phyloP scores from a whole-genome alignment of 2,329 filamentous ascomycete species.

The Fusarium heterosporum region DNA sequence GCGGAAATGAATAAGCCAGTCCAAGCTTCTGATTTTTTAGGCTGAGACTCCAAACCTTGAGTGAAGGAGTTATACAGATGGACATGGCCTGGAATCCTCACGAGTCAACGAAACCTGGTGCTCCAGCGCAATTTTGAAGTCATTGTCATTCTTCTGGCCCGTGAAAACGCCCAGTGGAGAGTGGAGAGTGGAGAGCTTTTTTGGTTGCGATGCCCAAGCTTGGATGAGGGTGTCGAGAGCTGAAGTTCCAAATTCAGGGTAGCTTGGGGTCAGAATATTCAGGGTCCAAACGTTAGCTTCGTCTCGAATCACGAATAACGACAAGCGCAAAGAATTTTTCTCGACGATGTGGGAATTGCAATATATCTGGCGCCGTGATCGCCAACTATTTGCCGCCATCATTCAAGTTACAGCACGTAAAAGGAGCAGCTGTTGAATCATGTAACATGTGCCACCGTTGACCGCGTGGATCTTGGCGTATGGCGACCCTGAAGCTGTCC shows the following conservation, averaged over 20 bases:
- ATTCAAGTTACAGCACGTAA: not conserved
- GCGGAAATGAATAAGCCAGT: constrained; percentile 43
- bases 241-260: constrained; percentile 24
- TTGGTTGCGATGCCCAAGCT: constrained; percentile 11
- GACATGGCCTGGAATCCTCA: constrained; percentile 28
- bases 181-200: constrained; percentile 6
- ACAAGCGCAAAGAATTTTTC: constrained; percentile 19
- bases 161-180: constrained; percentile 1
- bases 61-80: constrained; percentile 15
- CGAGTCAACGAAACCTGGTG: not conserved
- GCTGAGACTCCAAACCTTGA: constrained; percentile 26
- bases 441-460: not conserved
- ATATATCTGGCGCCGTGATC: constrained; percentile 5
- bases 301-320: constrained; percentile 23
- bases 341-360: constrained; percentile 13
- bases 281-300: constrained; percentile 35
- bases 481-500: constrained; percentile 16
- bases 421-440: not conserved
- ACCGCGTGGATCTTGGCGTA: constrained; percentile 9
- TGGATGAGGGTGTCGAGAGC: constrained; percentile 10
- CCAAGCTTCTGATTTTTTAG: constrained; percentile 36
- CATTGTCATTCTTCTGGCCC: constrained; percentile 8
- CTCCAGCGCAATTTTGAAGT: constrained; percentile 1
- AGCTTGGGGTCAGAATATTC: constrained; percentile 22
- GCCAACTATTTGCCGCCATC: not conserved